Base-by-base conservation (phyloP, 257 asterid species). In the Ehretia macrophylla region DNA sequence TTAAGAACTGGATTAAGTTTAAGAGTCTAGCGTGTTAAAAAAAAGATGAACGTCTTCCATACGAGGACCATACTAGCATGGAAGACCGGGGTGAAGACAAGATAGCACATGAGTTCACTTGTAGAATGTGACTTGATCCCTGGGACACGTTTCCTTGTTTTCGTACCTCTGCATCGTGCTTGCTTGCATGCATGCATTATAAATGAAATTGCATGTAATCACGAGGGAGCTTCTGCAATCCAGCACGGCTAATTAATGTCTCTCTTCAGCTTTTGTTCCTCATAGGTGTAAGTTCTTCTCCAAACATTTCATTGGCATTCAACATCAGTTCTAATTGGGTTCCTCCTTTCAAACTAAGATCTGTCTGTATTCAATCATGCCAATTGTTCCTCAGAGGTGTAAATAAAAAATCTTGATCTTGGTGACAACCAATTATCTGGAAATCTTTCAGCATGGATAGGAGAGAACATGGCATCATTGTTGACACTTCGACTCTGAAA, bases 381-480 rank as follows among this genome's bases (percentile, higher is more conserved):
- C 17, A 72, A 77, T 5, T 72, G 76, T n/a, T n/a, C n/a, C n/a
- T n/a, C 60, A 68, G 64, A 17, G 32, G 35, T n/a, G n/a, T n/a
- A n/a, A 51, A 45, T 72, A 38, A 48, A 32, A 17, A 72, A 59
- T 46, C 60, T 73, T 54, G 79, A 77, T 54, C 27, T 77, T 17
- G 70, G 82, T 3, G 73, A 69, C 74, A 77, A 77, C 51, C 62
- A 39, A 3, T 55, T 72, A 32, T 77, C 77, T 4, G 82, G 79
- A 60, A 19, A 35, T 12, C 49, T 77, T 32, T 79, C 77, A 14
- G 17, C 60, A 40, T 77, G 82, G 82, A 46, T 77, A 46, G 82
- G 82, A 60, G 45, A 37, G 11, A 44, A 11, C 18, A 63, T 66
- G 69, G 5, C 58, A 11, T 55, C 63, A 13, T 21, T 77, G 23